These are phyloP conservation scores for Aspergillus clavatus DNA, from an alignment of 2,329 filamentous ascomycete genomes.

Conservation along the genomic window DNA sequence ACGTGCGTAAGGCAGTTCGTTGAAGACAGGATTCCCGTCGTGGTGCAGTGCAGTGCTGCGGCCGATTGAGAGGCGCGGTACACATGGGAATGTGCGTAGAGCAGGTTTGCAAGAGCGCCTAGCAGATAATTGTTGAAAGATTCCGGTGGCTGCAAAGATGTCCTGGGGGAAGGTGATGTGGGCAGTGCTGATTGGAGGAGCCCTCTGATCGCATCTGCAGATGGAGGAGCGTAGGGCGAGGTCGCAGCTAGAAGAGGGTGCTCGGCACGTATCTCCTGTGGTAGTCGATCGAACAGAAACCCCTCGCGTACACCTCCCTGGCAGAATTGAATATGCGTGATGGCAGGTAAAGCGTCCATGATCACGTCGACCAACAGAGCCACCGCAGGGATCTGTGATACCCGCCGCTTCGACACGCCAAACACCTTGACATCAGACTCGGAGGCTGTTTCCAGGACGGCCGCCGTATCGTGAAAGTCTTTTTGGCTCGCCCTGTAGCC, in stretches of 20 bases:
- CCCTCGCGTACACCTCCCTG: constrained; percentile 85
- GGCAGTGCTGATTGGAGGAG: constrained; percentile 50
- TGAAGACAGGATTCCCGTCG: constrained; percentile 61
- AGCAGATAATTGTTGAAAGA: constrained; percentile 47
- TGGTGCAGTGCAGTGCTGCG: constrained; percentile 66
- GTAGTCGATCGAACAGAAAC: constrained; percentile 67
- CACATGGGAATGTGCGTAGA: constrained; percentile 51
- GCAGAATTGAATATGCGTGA: constrained; percentile 75
- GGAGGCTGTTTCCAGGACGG: constrained; percentile 40
- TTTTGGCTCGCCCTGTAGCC: constrained; percentile 63
- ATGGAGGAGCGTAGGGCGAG: constrained; percentile 46
- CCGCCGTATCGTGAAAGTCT: constrained; percentile 55
- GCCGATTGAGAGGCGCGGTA: constrained; percentile 56
- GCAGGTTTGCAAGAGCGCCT: constrained; percentile 54
- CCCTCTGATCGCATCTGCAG: constrained; percentile 43
- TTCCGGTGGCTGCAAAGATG: constrained; percentile 29
- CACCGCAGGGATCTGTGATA: constrained; percentile 78
- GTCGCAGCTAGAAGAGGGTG: constrained; percentile 65
- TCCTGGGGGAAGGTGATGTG: constrained; percentile 12
- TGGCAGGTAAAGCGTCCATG: constrained; percentile 61
- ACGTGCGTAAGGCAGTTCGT: constrained; percentile 70
- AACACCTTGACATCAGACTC: constrained; percentile 46
- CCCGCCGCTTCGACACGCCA: constrained; percentile 73
- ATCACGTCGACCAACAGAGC: constrained; percentile 74
- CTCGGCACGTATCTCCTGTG: constrained; percentile 53